Percentiles rank a stretch among this genome's conserved stretches.
Evolutionary conservation across 345 rosid species (phyloP).

Genomic region (Camelina hispida): DNA sequence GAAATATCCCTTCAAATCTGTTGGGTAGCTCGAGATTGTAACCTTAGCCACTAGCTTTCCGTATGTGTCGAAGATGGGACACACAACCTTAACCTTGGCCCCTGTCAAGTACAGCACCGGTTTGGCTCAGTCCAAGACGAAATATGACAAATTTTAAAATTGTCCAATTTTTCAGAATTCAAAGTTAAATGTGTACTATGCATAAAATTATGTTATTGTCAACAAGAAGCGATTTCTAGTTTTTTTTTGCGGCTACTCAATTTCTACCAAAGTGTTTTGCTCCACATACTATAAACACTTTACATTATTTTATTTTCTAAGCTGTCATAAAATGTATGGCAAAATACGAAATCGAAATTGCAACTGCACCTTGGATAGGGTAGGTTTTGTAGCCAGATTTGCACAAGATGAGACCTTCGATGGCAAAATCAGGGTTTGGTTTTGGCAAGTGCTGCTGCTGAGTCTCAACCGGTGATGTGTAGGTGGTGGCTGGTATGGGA

Average conservation of each 20-base stretch:
- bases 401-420: constrained; percentile 41
- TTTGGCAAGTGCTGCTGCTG: constrained; percentile 7
- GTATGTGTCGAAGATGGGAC: constrained; percentile 47
- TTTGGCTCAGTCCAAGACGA: constrained; percentile 15
- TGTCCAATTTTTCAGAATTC: too few relatives aligned
- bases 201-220: too few relatives aligned
- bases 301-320: background rate
- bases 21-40: constrained; percentile 49
- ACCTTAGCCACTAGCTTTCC: constrained; percentile 55
- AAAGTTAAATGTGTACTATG: too few relatives aligned
- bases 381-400: constrained; percentile 35
- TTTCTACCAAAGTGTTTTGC: background rate
- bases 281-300: background rate
- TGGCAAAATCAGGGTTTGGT: constrained; percentile 38
- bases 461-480: constrained; percentile 33
- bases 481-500: constrained; percentile 22
- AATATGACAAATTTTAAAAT: background rate
- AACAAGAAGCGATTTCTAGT: too few relatives aligned
- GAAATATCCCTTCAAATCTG: constrained; percentile 62
- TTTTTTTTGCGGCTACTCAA: too few relatives aligned
- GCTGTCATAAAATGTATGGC: constrained; percentile 1
- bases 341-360: constrained; percentile 10
- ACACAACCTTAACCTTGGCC: constrained; percentile 56
- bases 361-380: constrained; percentile 57
- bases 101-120: constrained; percentile 46